phyloP scores from a whole-genome alignment of 768 basidiomycete species.

The Termitomyces sp. region DNA sequence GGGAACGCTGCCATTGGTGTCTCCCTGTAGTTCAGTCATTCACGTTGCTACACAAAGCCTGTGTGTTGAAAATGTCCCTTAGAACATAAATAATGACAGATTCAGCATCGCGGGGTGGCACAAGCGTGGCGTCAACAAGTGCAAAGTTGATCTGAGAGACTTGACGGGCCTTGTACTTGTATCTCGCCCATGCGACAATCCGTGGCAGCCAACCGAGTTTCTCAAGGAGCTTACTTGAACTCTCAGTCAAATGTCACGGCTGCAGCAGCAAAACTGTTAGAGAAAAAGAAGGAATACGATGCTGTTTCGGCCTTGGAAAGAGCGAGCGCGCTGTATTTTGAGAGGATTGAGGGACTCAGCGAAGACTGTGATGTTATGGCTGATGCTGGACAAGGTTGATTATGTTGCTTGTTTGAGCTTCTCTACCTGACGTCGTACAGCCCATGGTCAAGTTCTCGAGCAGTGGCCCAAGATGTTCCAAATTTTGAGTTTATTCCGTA shows the following conservation, averaged over 20 bases:
- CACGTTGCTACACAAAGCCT: constrained; percentile 5
- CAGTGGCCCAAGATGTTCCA: constrained; percentile 85
- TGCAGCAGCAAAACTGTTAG: constrained; percentile 48
- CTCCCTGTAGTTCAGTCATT: constrained; percentile 33
- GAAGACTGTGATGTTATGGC: constrained; percentile 77
- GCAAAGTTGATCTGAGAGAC: not conserved
- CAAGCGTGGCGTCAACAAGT: constrained; percentile 4
- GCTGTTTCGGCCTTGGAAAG: constrained; percentile 68
- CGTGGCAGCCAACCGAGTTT: constrained; percentile 41
- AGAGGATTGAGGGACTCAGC: constrained; percentile 61
- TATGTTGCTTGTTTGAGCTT: not conserved
- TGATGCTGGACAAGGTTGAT: constrained; percentile 61
- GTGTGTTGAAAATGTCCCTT: not conserved
- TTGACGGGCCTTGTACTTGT: too few relatives aligned
- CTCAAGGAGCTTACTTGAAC: constrained; percentile 34
- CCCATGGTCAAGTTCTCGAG: constrained; percentile 70
- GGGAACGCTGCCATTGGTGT: constrained; percentile 21
- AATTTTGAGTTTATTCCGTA: constrained; percentile 65
- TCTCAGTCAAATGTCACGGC: constrained; percentile 39
- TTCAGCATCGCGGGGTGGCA: not conserved
- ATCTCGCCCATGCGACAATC: constrained; percentile 46
- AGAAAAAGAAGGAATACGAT: constrained; percentile 81
- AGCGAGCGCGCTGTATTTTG: constrained; percentile 55
- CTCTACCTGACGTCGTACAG: constrained; percentile 25
- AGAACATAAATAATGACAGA: constrained; percentile 2